Conservation (phyloP, 148 eudicot genomes). For the Vaccinium macrocarpon region DNA sequence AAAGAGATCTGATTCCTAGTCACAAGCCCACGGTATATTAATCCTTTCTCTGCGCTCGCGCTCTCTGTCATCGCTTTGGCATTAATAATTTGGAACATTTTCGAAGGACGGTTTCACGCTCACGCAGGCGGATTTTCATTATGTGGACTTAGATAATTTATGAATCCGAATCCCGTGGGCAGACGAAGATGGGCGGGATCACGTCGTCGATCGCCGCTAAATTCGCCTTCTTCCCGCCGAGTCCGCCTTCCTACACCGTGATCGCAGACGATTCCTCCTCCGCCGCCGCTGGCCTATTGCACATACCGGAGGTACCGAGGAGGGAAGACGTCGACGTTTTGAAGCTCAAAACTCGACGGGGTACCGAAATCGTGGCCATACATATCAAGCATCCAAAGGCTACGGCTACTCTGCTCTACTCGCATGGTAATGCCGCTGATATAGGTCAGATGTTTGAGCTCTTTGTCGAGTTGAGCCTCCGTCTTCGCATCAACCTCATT, state of each 20-base stretch:
- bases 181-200: constrained; percentile 70
- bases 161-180: constrained; percentile 35
- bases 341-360: constrained; percentile 63
- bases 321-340: constrained; percentile 61
- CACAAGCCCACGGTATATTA: too few relatives aligned
- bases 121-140: background rate
- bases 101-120: background rate
- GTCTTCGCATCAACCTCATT: constrained; percentile 76
- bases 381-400: constrained; percentile 68
- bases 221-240: constrained; percentile 93
- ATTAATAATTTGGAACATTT: too few relatives aligned
- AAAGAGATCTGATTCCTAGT: background rate
- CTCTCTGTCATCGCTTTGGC: too few relatives aligned
- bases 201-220: constrained; percentile 96
- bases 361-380: constrained; percentile 72
- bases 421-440: constrained; percentile 98
- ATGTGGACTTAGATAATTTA: constrained; percentile 15
- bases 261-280: constrained; percentile 40
- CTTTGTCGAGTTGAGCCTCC: constrained; percentile 75
- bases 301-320: constrained; percentile 68
- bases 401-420: constrained; percentile 71
- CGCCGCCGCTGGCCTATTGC: constrained; percentile 32
- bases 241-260: constrained; percentile 87
- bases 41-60: too few relatives aligned
- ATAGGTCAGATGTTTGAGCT: constrained; percentile 97